A percentile compares a stretch with the other conserved stretches of the same genome.
phyloP scores from a whole-genome alignment of 257 asterid genomes.

The Solanum megistacrolobum region DNA sequence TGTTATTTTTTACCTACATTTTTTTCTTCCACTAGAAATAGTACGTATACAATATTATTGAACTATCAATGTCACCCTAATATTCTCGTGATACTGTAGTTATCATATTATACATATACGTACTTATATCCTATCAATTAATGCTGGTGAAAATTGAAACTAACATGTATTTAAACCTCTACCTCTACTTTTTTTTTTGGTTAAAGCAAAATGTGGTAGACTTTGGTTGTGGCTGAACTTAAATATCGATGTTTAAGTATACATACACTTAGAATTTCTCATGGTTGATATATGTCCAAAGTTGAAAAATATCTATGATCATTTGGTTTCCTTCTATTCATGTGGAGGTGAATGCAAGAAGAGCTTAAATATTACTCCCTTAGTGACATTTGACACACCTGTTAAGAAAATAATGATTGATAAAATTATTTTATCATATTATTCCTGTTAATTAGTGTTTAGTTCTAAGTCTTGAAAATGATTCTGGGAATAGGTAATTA shows the following conservation, averaged over 20 bases:
- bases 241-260: not conserved
- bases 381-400: too few relatives aligned
- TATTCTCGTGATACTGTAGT: not conserved
- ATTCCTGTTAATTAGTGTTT: not conserved
- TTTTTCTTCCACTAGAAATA: not conserved
- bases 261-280: not conserved
- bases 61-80: not conserved
- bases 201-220: not conserved
- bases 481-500: not conserved
- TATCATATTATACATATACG: not conserved
- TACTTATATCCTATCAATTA: not conserved
- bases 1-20: not conserved
- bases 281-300: not conserved
- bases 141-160: not conserved
- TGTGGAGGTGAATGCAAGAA: not conserved
- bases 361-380: not conserved
- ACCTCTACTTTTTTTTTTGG: not conserved
- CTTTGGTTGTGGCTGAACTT: not conserved
- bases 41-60: not conserved
- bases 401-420: too few relatives aligned
- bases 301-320: not conserved
- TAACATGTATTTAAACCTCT: not conserved
- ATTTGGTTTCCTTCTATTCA: not conserved
- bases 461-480: not conserved
- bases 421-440: too few relatives aligned